These are phyloP conservation scores for Dothideomycetes sp. DNA, from an alignment of 2,329 filamentous ascomycete species.

Conservation along the genomic window DNA sequence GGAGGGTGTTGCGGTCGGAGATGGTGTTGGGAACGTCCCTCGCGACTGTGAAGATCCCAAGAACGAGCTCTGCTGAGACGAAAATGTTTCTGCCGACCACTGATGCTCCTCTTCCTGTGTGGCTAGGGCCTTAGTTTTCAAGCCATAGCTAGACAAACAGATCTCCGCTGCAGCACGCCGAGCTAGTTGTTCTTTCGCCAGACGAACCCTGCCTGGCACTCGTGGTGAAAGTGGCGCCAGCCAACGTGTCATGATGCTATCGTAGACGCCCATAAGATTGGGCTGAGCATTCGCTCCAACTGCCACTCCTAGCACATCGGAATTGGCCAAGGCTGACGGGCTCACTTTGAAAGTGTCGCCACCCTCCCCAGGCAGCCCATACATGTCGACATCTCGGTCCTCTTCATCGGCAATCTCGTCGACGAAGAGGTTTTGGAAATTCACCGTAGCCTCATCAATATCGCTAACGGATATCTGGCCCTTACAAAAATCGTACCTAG, in stretches of 20 bases:
- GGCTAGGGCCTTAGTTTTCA: constrained; percentile 6
- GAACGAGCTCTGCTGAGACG: constrained; percentile 5
- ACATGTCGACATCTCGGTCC: background rate
- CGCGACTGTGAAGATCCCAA: constrained; percentile 3
- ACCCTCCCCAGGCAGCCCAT: background rate
- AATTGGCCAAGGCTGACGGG: constrained; percentile 3
- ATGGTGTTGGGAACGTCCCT: constrained; percentile 18
- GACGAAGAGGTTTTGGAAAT: constrained; percentile 8
- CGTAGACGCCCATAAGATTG: constrained; percentile 11
- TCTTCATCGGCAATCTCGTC: too few species aligned
- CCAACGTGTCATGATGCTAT: constrained; percentile 15
- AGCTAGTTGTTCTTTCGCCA: constrained; percentile 20
- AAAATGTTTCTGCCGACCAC: constrained; percentile 7
- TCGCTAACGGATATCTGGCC: constrained; percentile 10
- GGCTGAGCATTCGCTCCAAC: background rate
- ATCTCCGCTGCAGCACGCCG: constrained; percentile 24
- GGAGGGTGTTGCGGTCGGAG: constrained; percentile 19
- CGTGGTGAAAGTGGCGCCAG: constrained; percentile 14
- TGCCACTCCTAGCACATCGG: constrained; percentile 6
- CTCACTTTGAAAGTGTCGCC: background rate
- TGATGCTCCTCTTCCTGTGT: constrained; percentile 5
- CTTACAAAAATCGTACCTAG: constrained; percentile 4
- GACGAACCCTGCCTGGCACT: constrained; percentile 16
- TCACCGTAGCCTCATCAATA: constrained; percentile 10
- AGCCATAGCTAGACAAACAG: constrained; percentile 21